Evolutionary conservation across 441 rosid genomes (phyloP).

Genomic region (Daphne laureola): DNA sequence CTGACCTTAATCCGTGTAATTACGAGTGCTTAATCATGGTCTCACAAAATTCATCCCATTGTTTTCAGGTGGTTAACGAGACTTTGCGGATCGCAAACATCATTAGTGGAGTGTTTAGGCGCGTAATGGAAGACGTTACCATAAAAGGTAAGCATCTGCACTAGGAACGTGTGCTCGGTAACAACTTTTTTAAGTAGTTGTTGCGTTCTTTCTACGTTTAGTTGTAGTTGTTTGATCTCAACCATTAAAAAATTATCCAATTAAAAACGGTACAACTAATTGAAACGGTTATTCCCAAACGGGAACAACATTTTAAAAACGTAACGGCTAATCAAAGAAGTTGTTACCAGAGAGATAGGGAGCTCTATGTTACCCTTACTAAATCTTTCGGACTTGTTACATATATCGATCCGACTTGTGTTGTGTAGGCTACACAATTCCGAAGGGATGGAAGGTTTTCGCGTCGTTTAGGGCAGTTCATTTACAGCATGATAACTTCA

Average conservation of each 20-base stretch:
- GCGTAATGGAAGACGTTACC: conserved; percentile 60
- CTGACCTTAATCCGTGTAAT: neutral
- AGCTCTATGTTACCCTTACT: no score
- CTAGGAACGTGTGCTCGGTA: no score
- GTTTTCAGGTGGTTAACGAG: conserved; percentile 76
- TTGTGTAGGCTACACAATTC: conserved; percentile 85
- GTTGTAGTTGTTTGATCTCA: no score
- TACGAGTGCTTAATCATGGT: neutral
- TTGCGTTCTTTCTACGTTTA: no score
- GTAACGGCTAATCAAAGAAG: no score
- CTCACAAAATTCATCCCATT: neutral
- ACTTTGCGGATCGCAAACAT: conserved; percentile 89
- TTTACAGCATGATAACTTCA: conserved; percentile 64
- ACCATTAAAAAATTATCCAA: no score
- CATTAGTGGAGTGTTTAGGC: conserved; percentile 80
- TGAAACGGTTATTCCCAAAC: no score
- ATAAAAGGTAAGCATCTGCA: conserved; percentile 74
- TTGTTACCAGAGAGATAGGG: no score
- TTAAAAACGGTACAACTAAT: no score
- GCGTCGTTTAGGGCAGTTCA: conserved; percentile 92
- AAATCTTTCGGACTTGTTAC: neutral
- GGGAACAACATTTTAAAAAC: no score
- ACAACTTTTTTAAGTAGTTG: no score
- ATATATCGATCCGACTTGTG: neutral
- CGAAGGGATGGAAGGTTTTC: conserved; percentile 88